A percentile compares a stretch with the other conserved stretches of the same genome.
These are phyloP conservation scores for Marvania coccoides DNA, from an alignment of 139 green algal genomes.

Conservation along the genomic window DNA sequence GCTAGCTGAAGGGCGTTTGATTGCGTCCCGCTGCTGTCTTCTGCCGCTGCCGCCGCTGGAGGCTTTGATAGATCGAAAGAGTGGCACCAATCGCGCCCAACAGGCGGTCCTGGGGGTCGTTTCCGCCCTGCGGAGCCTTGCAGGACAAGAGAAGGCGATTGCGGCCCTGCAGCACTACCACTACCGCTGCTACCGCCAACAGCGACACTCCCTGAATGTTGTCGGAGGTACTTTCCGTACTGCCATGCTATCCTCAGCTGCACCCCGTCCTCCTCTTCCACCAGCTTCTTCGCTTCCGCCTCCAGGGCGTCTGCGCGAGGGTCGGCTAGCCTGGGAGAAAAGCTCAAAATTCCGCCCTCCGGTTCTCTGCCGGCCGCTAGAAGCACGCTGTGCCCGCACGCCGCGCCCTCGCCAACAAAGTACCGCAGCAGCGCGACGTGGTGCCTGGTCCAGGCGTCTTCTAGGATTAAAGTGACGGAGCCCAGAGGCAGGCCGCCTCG, in stretches of 20 bases:
- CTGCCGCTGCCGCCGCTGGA: not conserved
- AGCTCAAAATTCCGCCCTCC: not conserved
- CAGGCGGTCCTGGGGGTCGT: conserved; percentile 3
- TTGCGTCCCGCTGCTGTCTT: conserved; percentile 1
- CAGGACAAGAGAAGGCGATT: not conserved
- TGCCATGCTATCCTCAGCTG: conserved; percentile 80
- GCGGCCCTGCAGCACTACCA: not conserved
- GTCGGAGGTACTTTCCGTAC: conserved; percentile 71
- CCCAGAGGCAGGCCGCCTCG: conserved; percentile 67
- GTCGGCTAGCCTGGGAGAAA: not conserved
- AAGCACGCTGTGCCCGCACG: conserved; percentile 37
- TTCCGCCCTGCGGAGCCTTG: not conserved
- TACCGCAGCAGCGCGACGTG: conserved; percentile 60
- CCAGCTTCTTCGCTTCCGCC: conserved; percentile 7
- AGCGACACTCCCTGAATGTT: not conserved
- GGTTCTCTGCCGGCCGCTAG: not conserved
- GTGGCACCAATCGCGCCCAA: conserved; percentile 61
- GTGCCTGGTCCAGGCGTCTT: conserved; percentile 53
- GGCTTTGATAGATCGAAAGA: conserved; percentile 51
- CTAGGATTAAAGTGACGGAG: conserved; percentile 52
- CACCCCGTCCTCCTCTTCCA: conserved; percentile 15
- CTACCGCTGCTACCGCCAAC: conserved; percentile 7
- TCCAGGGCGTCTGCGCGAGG: not conserved
- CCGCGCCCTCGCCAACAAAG: conserved; percentile 66
- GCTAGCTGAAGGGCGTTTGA: no score